These are phyloP conservation scores for Solanum aculeatissimum DNA, from an alignment of 305 asterid species.

Conservation along the genomic window DNA sequence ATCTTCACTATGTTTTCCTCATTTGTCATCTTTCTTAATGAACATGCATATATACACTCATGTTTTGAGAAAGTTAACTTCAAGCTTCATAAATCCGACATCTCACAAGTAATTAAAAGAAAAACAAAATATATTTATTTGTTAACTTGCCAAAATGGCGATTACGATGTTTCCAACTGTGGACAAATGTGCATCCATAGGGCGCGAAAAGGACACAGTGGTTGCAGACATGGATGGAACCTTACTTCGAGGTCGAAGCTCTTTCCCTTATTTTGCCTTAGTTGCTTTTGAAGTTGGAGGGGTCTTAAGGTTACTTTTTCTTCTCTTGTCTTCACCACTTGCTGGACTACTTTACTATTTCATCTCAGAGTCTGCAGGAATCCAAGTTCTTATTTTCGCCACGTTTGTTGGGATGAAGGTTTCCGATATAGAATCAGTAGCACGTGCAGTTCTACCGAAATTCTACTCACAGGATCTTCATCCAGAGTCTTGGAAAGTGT, in stretches of 20 bases:
- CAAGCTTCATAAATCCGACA: not conserved
- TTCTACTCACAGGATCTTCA: slow-evolving; percentile 39
- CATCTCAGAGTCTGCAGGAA: slow-evolving; percentile 32
- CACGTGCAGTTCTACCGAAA: slow-evolving; percentile 58
- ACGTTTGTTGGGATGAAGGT: slow-evolving; percentile 40
- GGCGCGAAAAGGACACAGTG: slow-evolving; percentile 32
- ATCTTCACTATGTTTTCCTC: not conserved
- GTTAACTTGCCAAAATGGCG: slow-evolving; percentile 5
- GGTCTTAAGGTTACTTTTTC: slow-evolving; percentile 17
- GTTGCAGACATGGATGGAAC: slow-evolving; percentile 67
- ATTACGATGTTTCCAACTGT: slow-evolving; percentile 23
- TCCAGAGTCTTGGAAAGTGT: slow-evolving; percentile 34
- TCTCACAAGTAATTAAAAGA: not conserved
- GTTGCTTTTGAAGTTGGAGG: slow-evolving; percentile 33
- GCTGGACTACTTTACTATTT: slow-evolving; percentile 22
- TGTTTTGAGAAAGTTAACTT: not conserved
- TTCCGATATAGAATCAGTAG: slow-evolving; percentile 47
- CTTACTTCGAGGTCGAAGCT: slow-evolving; percentile 29
- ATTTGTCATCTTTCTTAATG: not conserved
- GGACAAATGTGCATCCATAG: slow-evolving; percentile 27
- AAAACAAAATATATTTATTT: not conserved
- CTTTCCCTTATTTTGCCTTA: slow-evolving; percentile 32
- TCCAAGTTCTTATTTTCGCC: slow-evolving; percentile 30
- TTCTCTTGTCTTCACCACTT: slow-evolving; percentile 23
- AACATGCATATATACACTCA: not conserved